Conservation (phyloP, 345 rosid species). For the Ceriops tagal region DNA sequence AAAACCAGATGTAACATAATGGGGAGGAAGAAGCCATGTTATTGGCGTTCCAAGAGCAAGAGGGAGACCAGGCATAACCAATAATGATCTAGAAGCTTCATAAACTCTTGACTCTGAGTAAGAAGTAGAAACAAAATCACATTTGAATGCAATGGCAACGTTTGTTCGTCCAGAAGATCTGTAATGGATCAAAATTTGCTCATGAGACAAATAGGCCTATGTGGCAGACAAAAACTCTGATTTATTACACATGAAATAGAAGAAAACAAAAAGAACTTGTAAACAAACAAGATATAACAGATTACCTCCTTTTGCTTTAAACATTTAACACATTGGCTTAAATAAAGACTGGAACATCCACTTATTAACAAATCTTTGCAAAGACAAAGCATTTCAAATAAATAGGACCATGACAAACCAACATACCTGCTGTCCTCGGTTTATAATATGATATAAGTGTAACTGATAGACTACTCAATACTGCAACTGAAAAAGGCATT, state of each 20-base stretch:
- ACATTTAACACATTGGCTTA: too few species aligned
- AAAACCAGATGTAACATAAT: constrained; percentile 62
- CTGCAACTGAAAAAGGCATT: neutral
- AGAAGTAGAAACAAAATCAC: constrained; percentile 67
- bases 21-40: constrained; percentile 92
- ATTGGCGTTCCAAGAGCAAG: constrained; percentile 78
- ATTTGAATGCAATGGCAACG: constrained; percentile 66
- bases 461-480: neutral
- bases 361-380: too few species aligned
- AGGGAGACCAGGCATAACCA: constrained; percentile 80
- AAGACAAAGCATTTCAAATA: too few species aligned
- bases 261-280: too few species aligned
- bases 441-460: too few species aligned
- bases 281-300: too few species aligned
- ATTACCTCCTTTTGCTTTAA: too few species aligned
- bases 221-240: too few species aligned
- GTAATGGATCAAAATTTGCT: constrained; percentile 28
- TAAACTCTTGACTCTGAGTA: constrained; percentile 63
- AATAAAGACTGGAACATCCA: too few species aligned
- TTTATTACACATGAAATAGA: too few species aligned
- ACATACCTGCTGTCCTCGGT: too few species aligned
- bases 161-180: constrained; percentile 75
- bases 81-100: constrained; percentile 50
- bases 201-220: constrained; percentile 21
- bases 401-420: too few species aligned